A percentile compares a stretch with the other conserved stretches of the same genome.
phyloP scores from a whole-genome alignment of 1,284 basidiomycete species.

The Rhodotorula glutinis region DNA sequence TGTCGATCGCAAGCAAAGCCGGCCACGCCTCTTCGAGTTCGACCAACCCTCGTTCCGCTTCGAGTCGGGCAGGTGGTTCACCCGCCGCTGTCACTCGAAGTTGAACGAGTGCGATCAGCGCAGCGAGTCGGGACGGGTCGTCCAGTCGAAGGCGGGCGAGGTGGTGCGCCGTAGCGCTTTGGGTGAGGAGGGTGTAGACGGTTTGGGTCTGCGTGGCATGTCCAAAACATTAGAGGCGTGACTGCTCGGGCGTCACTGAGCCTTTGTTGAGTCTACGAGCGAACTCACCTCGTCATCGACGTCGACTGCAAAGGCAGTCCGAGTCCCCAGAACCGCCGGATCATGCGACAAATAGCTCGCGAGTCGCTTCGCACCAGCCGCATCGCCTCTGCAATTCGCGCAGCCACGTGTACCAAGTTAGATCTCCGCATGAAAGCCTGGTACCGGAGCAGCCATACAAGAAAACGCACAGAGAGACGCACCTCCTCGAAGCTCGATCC shows the following conservation, averaged over 20 bases:
- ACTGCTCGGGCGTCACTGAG: no score
- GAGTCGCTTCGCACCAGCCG: background rate
- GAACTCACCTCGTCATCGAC: background rate
- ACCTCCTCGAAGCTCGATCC: background rate
- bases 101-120: conserved; percentile 3
- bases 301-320: background rate
- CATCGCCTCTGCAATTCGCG: background rate
- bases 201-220: background rate
- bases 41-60: conserved; percentile 16
- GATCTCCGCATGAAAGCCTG: no score
- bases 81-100: conserved; percentile 2
- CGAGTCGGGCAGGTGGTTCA: background rate
- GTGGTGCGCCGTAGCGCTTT: background rate
- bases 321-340: background rate
- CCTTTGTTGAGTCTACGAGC: no score
- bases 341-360: background rate
- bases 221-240: no score
- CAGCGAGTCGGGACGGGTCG: background rate
- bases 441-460: no score
- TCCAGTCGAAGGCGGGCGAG: background rate
- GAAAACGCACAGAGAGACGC: background rate
- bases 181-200: background rate
- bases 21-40: conserved; percentile 23
- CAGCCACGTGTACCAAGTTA: no score
- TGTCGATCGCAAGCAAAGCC: conserved; percentile 4